Evolutionary conservation across 2,329 filamentous ascomycete genomes (phyloP).

Genomic region (Dactylellina cionopaga): DNA sequence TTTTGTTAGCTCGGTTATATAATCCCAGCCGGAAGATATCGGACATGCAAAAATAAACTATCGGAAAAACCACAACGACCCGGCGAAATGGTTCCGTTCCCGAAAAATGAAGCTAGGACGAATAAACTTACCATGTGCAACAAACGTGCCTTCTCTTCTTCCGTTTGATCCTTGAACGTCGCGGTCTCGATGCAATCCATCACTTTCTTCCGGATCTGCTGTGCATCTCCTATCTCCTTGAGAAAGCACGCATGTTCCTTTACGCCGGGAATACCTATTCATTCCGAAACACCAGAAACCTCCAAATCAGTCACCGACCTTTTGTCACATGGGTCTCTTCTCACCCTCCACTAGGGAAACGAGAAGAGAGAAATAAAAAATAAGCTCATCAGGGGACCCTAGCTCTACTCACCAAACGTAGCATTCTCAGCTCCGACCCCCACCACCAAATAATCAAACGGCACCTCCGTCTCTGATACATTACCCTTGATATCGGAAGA

Average conservation of each 20-base stretch:
- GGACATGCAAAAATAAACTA: constrained; percentile 1
- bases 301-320: constrained; percentile 7
- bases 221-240: constrained; percentile 96
- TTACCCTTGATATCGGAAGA: constrained; percentile 91
- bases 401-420: constrained; percentile 77
- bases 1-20: constrained; percentile 36
- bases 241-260: constrained; percentile 95
- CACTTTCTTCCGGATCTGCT: constrained; percentile 96
- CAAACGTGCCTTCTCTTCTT: constrained; percentile 89
- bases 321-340: constrained; percentile 13
- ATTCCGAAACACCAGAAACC: constrained; percentile 15
- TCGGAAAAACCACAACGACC: constrained; percentile 24
- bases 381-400: constrained; percentile 13
- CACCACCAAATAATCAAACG: constrained; percentile 97
- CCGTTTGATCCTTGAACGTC: constrained; percentile 93
- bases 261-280: constrained; percentile 84
- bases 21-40: constrained; percentile 34
- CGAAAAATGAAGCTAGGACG: neutral
- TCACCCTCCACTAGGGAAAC: neutral
- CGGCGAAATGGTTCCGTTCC: constrained; percentile 19
- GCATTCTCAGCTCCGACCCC: constrained; percentile 98
- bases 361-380: constrained; percentile 15
- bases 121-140: constrained; percentile 94
- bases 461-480: constrained; percentile 82
- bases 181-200: constrained; percentile 99